Evolutionary conservation across 192 early-diverging fungal species (phyloP).

Genomic region (Tieghemiomyces parasiticus): DNA sequence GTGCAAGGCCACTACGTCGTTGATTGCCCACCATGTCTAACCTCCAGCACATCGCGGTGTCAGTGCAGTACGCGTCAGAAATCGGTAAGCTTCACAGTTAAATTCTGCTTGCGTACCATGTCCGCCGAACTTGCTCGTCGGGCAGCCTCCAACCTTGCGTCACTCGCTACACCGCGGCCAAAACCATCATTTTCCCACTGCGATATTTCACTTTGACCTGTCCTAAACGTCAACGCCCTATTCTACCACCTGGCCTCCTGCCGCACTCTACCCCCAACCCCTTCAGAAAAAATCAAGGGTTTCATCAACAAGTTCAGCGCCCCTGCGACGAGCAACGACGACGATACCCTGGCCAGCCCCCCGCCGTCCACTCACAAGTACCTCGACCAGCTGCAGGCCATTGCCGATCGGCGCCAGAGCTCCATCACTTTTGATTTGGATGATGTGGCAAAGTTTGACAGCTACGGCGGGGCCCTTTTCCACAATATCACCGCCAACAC

Average conservation of each 20-base stretch:
- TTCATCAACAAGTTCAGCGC: conserved; percentile 10
- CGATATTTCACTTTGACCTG: not conserved
- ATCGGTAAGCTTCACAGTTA: not conserved
- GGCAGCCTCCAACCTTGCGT: not conserved
- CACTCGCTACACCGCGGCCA: not conserved
- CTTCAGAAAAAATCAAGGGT: not conserved
- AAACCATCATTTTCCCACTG: not conserved
- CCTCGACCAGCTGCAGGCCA: conserved; percentile 33
- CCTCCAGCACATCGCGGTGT: not conserved
- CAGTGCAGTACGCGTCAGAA: conserved; percentile 6
- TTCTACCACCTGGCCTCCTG: not conserved
- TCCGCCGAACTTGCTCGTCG: no score
- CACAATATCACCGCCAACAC: conserved; percentile 69
- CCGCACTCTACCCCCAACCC: not conserved
- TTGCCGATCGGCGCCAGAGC: conserved; percentile 44
- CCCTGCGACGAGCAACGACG: no score
- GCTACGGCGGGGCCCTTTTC: conserved; percentile 27
- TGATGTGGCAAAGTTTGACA: conserved; percentile 38
- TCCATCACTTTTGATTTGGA: conserved; percentile 47
- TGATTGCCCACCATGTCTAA: no score
- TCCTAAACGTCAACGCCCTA: not conserved
- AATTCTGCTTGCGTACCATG: no score
- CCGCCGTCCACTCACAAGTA: conserved; percentile 20
- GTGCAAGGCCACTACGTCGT: no score
- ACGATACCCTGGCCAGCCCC: not conserved